Conservation (phyloP, 306 rosid species). For the Acacia confusa region DNA sequence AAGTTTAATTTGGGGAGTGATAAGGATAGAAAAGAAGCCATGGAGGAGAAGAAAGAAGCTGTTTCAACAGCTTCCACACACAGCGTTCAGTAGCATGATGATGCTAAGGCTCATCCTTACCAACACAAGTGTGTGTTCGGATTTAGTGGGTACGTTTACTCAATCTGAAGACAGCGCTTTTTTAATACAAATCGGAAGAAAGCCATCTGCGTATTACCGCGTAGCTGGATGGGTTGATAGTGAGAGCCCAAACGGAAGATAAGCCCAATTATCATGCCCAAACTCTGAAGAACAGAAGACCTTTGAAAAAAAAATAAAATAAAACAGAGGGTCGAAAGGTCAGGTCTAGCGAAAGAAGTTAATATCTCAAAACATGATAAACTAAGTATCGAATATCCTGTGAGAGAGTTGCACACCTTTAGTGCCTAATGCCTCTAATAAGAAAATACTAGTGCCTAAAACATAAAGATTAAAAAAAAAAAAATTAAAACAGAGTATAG, state of each 20-base stretch:
- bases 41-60: constrained; percentile 38
- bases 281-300: background rate
- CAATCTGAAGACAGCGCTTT: background rate
- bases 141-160: constrained; percentile 5
- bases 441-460: too few species aligned
- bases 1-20: constrained; percentile 66
- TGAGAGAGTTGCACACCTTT: too few species aligned
- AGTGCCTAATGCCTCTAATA: too few species aligned
- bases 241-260: constrained; percentile 14
- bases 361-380: too few species aligned
- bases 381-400: too few species aligned
- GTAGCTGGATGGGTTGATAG: constrained; percentile 4
- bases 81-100: constrained; percentile 36
- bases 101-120: constrained; percentile 51
- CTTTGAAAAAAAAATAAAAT: too few species aligned
- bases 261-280: background rate
- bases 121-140: constrained; percentile 34
- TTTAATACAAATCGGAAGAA: background rate
- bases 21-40: constrained; percentile 89
- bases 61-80: constrained; percentile 54
- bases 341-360: too few species aligned
- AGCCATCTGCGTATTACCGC: background rate
- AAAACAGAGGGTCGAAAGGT: too few species aligned
- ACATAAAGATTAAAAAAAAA: too few species aligned
- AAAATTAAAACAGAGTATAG: too few species aligned